Evolutionary conservation across 2,329 filamentous ascomycete species (phyloP).

Genomic region (Phyllosticta citribraziliensis): DNA sequence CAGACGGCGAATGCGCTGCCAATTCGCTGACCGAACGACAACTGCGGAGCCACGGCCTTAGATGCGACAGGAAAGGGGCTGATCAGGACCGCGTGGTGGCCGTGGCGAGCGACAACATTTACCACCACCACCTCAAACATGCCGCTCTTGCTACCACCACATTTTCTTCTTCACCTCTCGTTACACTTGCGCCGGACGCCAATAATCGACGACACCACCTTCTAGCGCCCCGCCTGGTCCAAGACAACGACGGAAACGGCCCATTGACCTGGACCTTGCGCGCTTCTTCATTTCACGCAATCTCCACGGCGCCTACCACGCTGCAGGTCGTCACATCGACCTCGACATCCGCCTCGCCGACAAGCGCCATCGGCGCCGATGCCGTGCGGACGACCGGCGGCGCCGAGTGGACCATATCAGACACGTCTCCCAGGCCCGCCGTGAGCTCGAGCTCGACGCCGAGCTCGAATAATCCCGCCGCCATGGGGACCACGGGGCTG

Average conservation of each 20-base stretch:
- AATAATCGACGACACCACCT: not conserved
- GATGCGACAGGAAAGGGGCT: constrained; percentile 5
- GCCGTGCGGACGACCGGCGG: not conserved
- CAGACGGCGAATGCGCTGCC: not conserved
- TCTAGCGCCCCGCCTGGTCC: not conserved
- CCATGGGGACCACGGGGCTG: not conserved
- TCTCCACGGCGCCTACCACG: not conserved
- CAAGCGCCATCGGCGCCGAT: not conserved
- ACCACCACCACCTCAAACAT: not conserved
- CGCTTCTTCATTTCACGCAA: not conserved
- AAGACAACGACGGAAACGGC: not conserved
- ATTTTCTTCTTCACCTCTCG: not conserved
- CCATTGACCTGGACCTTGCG: not conserved
- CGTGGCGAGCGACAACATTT: not conserved
- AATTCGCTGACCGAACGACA: not conserved
- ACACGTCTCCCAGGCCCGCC: not conserved
- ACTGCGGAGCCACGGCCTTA: not conserved
- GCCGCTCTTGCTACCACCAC: not conserved
- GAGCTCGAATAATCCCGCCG: not conserved
- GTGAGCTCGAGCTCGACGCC: constrained; percentile 1
- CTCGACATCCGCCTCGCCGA: not conserved
- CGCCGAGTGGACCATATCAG: not conserved
- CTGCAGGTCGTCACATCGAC: not conserved
- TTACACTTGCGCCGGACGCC: not conserved
- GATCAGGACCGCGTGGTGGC: not conserved